Base-by-base conservation (phyloP, 495 filamentous ascomycete genomes). In the Penicillium verhagenii region DNA sequence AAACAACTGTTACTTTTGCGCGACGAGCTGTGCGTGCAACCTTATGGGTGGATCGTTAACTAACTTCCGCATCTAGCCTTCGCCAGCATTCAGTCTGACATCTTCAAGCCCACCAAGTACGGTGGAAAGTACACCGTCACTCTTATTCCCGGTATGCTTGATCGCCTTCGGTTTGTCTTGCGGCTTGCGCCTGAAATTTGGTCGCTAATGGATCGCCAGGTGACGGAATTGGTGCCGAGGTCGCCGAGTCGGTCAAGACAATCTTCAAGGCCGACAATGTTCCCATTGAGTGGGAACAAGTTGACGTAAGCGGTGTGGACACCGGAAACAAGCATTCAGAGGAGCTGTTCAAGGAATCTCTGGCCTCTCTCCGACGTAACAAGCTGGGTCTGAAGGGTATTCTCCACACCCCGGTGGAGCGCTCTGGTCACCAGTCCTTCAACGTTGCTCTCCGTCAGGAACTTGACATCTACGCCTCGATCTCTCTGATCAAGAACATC, bases 181-280 rank as follows among this genome's bases (percentile, higher is more conserved):
- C 14, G 23, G 7, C 18, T 48, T 25, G 44, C 20, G n/a, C 20
- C 21, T 2, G 14, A 9, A 39, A 40, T 10, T 25, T 20, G 35
- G 14, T 13, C 26, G 23, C 50, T 43, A 31, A 35, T 42, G 9
- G 38, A 31, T 44, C 42, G 31, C 49, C 39, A 89, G 86, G 94
- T 74, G 94, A 98, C 70, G 94, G 94, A 77, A 96, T 98, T 67
- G 94, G 94, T 74, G 91, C 91, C 69, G 94, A 98, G 75, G 92
- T 97, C 53, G 91, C 94, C 56, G 94, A 97, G 75, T 93, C 91
- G 43, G 92, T 98, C 59, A 96, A 96, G 83, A 94, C 92, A 44
- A 88, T 98, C 71, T 98, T 97, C 86, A 98, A 97, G 84, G 92
- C 92, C 67, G 93, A 97, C 80, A 97, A 96, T 71, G 95, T 98